These are phyloP conservation scores for Hanseniaspora meyeri DNA, from an alignment of 805 yeast genomes.

Conservation along the genomic window DNA sequence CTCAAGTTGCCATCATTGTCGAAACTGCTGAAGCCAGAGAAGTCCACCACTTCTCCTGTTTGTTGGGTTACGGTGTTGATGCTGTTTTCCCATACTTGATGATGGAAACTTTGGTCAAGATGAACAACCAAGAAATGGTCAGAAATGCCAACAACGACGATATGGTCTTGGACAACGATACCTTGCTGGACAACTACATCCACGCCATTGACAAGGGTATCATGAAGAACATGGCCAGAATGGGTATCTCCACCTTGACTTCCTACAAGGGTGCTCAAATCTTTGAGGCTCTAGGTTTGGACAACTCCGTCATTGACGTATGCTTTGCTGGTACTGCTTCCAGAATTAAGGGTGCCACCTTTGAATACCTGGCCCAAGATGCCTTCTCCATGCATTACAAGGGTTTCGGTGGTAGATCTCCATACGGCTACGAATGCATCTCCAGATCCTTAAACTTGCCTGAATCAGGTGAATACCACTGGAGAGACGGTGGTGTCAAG, in stretches of 20 bases:
- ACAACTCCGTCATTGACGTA: constrained; percentile 85
- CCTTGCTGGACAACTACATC: constrained; percentile 66
- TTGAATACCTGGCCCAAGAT: constrained; percentile 92
- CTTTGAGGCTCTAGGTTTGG: constrained; percentile 92
- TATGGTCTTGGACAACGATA: constrained; percentile 36
- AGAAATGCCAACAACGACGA: constrained; percentile 34
- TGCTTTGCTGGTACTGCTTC: constrained; percentile 97
- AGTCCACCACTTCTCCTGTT: constrained; percentile 88
- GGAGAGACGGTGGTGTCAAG: constrained; percentile 97
- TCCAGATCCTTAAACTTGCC: constrained; percentile 61
- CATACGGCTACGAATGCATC: constrained; percentile 28
- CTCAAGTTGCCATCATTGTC: constrained; percentile 79
- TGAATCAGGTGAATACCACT: constrained; percentile 93
- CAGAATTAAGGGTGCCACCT: constrained; percentile 88
- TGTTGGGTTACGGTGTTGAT: constrained; percentile 95
- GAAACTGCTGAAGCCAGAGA: constrained; percentile 97
- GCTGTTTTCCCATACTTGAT: constrained; percentile 90
- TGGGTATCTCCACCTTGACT: constrained; percentile 97
- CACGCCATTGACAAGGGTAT: constrained; percentile 82
- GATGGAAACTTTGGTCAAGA: constrained; percentile 72
- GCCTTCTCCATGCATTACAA: constrained; percentile 87
- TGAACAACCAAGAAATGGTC: constrained; percentile 69
- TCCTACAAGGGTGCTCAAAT: constrained; percentile 99
- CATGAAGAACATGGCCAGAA: constrained; percentile 93
- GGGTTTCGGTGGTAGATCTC: constrained; percentile 71